phyloP scores from a whole-genome alignment of 192 early-diverging fungal genomes.

The Linnemannia zychae region DNA sequence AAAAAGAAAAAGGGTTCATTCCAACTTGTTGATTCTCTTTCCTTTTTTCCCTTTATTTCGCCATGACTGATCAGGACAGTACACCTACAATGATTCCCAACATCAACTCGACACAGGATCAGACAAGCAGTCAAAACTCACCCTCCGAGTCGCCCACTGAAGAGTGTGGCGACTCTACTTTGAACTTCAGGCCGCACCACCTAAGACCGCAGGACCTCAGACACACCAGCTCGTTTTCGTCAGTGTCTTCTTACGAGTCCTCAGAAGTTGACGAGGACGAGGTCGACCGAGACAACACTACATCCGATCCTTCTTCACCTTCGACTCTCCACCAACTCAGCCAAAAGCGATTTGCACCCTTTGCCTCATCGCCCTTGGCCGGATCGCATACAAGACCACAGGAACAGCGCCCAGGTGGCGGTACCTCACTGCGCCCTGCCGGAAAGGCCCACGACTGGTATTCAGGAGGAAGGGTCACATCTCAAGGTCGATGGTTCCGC shows the following conservation, averaged over 20 bases:
- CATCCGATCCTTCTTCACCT: neutral
- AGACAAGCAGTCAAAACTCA: neutral
- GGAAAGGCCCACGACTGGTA: slow-evolving; percentile 59
- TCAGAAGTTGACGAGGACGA: slow-evolving; percentile 27
- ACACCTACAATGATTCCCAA: neutral
- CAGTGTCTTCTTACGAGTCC: slow-evolving; percentile 59
- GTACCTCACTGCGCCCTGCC: slow-evolving; percentile 31
- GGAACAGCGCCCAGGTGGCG: slow-evolving; percentile 33
- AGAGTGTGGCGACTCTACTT: neutral
- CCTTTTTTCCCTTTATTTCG: neutral
- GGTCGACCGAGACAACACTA: neutral
- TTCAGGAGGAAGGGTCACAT: slow-evolving; percentile 44
- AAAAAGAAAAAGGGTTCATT: neutral
- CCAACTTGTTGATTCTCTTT: neutral
- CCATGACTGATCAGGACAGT: neutral
- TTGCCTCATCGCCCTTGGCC: neutral
- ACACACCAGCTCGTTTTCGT: slow-evolving; percentile 51
- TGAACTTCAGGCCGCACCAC: slow-evolving; percentile 41
- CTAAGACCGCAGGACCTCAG: slow-evolving; percentile 45
- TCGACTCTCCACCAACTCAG: neutral
- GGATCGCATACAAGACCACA: neutral
- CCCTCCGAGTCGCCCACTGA: neutral
- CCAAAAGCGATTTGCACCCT: neutral
- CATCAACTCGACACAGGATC: neutral
- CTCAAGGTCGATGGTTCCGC: slow-evolving; percentile 61